A percentile compares a stretch with the other conserved stretches of the same genome.
phyloP scores from a whole-genome alignment of 805 yeast species.

The Yamadazyma kitorensis region DNA sequence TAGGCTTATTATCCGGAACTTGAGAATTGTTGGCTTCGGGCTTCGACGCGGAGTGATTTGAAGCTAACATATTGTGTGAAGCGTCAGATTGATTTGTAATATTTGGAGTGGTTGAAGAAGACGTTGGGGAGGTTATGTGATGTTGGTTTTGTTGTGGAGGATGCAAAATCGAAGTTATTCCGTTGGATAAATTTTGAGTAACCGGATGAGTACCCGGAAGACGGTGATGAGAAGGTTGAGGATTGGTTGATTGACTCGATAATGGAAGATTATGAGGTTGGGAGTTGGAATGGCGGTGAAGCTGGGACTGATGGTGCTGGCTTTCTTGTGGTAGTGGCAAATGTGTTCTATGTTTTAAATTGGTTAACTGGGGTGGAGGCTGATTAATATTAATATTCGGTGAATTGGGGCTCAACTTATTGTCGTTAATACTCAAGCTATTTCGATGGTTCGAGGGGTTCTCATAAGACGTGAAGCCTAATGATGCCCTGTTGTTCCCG shows the following conservation, averaged over 20 bases:
- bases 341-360: constrained; percentile 9
- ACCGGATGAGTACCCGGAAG: constrained; percentile 1
- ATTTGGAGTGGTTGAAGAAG: neutral
- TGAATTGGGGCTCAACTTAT: too few relatives aligned
- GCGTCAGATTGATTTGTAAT: neutral
- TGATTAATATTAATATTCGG: too few relatives aligned
- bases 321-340: constrained; percentile 13
- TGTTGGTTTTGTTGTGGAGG: constrained; percentile 1
- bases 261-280: neutral
- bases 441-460: too few relatives aligned
- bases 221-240: neutral
- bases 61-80: too few relatives aligned
- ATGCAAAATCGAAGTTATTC: neutral
- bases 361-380: constrained; percentile 2
- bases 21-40: too few relatives aligned
- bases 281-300: neutral
- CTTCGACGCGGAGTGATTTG: too few relatives aligned
- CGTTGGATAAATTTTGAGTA: constrained; percentile 2
- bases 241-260: neutral
- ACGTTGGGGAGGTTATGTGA: neutral
- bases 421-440: too few relatives aligned
- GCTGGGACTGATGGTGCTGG: constrained; percentile 7
- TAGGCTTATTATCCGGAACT: constrained; percentile 1
- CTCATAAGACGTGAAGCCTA: too few relatives aligned
- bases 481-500: too few relatives aligned